A percentile compares a stretch with the other conserved stretches of the same genome.
These are phyloP conservation scores for Volvox africanus DNA, from an alignment of 139 green algal species.

Conservation along the genomic window DNA sequence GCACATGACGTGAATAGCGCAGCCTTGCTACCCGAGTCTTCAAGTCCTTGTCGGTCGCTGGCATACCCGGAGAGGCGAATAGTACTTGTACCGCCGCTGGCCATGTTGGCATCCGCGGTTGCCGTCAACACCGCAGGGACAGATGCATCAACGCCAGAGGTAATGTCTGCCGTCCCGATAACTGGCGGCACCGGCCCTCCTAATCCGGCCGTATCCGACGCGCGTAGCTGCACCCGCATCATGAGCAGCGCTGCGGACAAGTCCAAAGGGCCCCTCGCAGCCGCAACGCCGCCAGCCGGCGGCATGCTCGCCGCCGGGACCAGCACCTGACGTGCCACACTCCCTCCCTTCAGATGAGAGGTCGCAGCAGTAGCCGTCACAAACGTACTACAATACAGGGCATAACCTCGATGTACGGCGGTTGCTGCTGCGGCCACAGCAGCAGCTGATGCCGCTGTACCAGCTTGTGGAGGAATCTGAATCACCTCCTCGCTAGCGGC, in stretches of 20 bases:
- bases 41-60: neutral
- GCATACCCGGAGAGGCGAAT: neutral
- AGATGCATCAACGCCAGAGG: too few relatives aligned
- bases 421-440: slow-evolving; percentile 3
- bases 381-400: neutral
- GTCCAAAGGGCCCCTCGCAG: slow-evolving; percentile 8
- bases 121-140: neutral
- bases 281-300: neutral
- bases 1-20: neutral
- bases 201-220: too few relatives aligned
- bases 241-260: slow-evolving; percentile 55
- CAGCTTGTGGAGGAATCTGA: neutral
- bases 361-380: neutral
- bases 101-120: neutral
- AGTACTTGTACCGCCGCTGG: neutral
- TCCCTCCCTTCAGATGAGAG: too few relatives aligned
- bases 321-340: neutral
- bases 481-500: slow-evolving; percentile 36
- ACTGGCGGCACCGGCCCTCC: neutral
- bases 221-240: slow-evolving; percentile 45
- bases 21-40: neutral
- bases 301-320: neutral
- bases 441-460: neutral
- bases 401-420: neutral
- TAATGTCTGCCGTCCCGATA: neutral